Conservation (phyloP, 768 basidiomycete species). For the Pleurotus eryngii region DNA sequence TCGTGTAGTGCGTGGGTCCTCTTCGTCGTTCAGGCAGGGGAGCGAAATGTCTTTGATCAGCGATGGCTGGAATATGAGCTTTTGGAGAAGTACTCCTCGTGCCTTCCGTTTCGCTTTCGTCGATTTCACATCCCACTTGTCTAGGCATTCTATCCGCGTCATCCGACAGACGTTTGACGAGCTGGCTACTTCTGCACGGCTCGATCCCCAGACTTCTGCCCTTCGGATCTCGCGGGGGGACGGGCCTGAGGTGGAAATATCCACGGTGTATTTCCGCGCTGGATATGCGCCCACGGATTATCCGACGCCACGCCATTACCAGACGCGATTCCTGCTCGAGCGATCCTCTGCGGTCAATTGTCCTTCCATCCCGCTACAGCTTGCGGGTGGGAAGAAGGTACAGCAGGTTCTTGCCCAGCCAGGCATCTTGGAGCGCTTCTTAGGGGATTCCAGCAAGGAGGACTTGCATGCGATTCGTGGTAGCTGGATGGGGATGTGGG, state of each 20-base stretch:
- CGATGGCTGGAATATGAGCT: conserved; percentile 85
- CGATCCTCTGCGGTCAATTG: conserved; percentile 88
- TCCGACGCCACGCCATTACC: conserved; percentile 60
- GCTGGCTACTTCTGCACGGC: conserved; percentile 52
- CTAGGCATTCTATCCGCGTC: conserved; percentile 71
- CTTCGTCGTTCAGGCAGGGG: conserved; percentile 85
- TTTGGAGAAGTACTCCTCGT: conserved; percentile 59
- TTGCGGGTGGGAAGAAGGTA: conserved; percentile 96
- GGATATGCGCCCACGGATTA: conserved; percentile 87
- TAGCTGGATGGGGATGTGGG: conserved; percentile 91
- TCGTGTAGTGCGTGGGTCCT: conserved; percentile 51
- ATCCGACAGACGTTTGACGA: conserved; percentile 76
- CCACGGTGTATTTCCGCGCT: conserved; percentile 87
- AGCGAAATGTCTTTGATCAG: conserved; percentile 96
- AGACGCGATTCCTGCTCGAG: conserved; percentile 76
- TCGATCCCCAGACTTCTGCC: conserved; percentile 43
- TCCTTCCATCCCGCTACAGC: conserved; percentile 83
- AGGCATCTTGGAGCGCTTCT: conserved; percentile 72
- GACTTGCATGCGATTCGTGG: conserved; percentile 55
- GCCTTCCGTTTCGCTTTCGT: not conserved
- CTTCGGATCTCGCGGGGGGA: conserved; percentile 39
- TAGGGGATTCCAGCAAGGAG: conserved; percentile 35
- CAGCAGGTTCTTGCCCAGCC: conserved; percentile 82
- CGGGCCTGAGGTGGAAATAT: conserved; percentile 54
- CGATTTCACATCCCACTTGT: not conserved